A percentile compares a stretch with the other conserved stretches of the same genome.
Evolutionary conservation across 495 filamentous ascomycete species (phyloP).

Genomic region (Aspergillus kassunensis): DNA sequence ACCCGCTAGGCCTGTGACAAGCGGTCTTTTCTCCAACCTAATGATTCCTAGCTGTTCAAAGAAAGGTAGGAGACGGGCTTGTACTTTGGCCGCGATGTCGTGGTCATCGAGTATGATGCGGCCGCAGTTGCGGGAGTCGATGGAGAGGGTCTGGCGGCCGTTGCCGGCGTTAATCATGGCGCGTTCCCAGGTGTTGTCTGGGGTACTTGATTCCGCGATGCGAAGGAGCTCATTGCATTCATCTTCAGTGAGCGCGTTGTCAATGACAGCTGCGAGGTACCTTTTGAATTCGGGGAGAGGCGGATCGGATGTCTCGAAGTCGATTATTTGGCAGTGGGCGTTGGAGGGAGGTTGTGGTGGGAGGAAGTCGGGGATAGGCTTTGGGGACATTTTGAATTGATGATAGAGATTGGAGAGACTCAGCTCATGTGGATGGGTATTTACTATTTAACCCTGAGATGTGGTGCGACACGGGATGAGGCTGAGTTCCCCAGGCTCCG

Average conservation of each 20-base stretch:
- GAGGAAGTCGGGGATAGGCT: slow-evolving; percentile 10
- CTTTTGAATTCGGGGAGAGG: slow-evolving; percentile 52
- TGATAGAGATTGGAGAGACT: no score
- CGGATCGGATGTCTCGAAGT: slow-evolving; percentile 46
- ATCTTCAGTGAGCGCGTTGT: slow-evolving; percentile 55
- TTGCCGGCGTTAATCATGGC: slow-evolving; percentile 61
- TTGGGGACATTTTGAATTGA: neutral
- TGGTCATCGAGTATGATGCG: slow-evolving; percentile 70
- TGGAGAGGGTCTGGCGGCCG: slow-evolving; percentile 53
- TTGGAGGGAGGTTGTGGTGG: slow-evolving; percentile 19
- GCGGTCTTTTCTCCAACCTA: slow-evolving; percentile 31
- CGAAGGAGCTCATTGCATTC: slow-evolving; percentile 58
- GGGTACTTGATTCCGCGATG: slow-evolving; percentile 47
- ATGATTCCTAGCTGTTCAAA: slow-evolving; percentile 37
- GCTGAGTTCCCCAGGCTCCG: no score
- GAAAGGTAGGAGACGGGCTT: slow-evolving; percentile 52
- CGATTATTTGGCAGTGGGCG: slow-evolving; percentile 35
- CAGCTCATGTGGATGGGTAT: no score
- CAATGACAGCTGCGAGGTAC: slow-evolving; percentile 58
- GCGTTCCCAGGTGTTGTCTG: slow-evolving; percentile 27
- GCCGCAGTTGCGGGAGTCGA: slow-evolving; percentile 61
- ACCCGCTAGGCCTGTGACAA: slow-evolving; percentile 43
- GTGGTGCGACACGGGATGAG: no score
- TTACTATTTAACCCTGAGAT: no score
- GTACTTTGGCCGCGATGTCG: slow-evolving; percentile 58